Conservation (phyloP, 768 basidiomycete genomes). For the Termitomyces sp. region DNA sequence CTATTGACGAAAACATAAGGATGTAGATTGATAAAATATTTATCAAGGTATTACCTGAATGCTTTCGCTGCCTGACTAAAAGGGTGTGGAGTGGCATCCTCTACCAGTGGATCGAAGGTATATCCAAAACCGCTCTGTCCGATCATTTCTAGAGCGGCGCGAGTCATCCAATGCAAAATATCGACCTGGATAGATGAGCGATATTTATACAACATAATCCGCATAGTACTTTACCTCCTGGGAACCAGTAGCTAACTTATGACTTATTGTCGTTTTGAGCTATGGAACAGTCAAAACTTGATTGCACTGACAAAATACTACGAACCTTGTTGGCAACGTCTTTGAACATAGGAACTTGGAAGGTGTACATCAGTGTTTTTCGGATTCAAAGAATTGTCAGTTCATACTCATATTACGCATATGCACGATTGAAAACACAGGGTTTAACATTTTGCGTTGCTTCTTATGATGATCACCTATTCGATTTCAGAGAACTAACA, state of each 20-base stretch:
- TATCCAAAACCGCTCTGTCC: slow-evolving; percentile 16
- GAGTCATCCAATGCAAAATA: slow-evolving; percentile 15
- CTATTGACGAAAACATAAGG: slow-evolving; percentile 1
- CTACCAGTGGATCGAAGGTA: slow-evolving; percentile 12
- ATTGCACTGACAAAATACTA: neutral
- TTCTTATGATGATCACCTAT: slow-evolving; percentile 12
- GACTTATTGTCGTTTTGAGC: slow-evolving; percentile 1
- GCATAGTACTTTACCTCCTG: slow-evolving; percentile 4
- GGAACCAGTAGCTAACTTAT: slow-evolving; percentile 3
- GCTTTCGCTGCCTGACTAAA: slow-evolving; percentile 11
- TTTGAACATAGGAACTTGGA: slow-evolving; percentile 11
- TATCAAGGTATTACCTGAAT: neutral
- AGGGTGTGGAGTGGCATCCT: slow-evolving; percentile 8
- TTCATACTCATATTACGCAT: slow-evolving; percentile 14
- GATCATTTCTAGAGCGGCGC: slow-evolving; percentile 16
- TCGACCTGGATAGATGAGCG: slow-evolving; percentile 8
- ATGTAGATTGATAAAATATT: neutral
- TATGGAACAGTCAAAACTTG: neutral
- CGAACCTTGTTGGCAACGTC: slow-evolving; percentile 15
- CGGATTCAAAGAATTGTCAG: neutral
- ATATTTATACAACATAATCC: neutral
- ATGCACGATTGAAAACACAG: slow-evolving; percentile 15
- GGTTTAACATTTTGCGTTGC: slow-evolving; percentile 15
- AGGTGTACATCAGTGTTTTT: neutral
- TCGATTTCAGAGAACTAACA: neutral